A percentile compares a stretch with the other conserved stretches of the same genome.
Conservation (phyloP, 2,329 filamentous ascomycete species). For the Penicillium sp. region DNA sequence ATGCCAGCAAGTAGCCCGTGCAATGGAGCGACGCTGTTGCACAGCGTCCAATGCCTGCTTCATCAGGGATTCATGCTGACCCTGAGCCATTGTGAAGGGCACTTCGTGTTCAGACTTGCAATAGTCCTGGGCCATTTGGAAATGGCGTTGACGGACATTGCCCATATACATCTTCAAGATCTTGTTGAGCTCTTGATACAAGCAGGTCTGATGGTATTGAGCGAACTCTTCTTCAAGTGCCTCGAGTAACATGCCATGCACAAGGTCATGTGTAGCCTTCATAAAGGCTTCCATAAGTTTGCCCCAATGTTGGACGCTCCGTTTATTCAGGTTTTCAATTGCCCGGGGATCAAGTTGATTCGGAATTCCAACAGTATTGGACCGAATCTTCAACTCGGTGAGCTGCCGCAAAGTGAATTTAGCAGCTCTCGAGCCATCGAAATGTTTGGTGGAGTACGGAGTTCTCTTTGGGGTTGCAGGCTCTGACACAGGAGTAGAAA, state of each 20-base stretch:
- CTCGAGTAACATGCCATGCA: constrained; percentile 40
- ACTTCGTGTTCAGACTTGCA: constrained; percentile 56
- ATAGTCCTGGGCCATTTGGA: constrained; percentile 50
- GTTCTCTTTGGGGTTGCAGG: not conserved
- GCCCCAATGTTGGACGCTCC: constrained; percentile 61
- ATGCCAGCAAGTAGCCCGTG: constrained; percentile 19
- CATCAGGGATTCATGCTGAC: constrained; percentile 24
- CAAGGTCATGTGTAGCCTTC: constrained; percentile 27
- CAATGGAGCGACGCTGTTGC: constrained; percentile 15
- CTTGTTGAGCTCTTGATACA: constrained; percentile 35
- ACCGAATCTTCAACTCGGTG: constrained; percentile 29
- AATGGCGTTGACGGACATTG: constrained; percentile 38
- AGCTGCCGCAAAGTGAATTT: not conserved
- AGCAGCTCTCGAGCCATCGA: constrained; percentile 19
- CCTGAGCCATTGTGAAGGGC: constrained; percentile 55
- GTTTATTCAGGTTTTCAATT: constrained; percentile 57
- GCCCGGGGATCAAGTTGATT: constrained; percentile 60
- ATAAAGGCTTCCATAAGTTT: constrained; percentile 50
- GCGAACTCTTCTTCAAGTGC: constrained; percentile 46
- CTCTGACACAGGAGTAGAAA: not conserved
- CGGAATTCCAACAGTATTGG: constrained; percentile 58
- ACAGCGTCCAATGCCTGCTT: constrained; percentile 15
- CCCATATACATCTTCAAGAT: constrained; percentile 51
- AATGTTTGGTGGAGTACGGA: constrained; percentile 13
- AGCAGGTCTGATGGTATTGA: constrained; percentile 35